Evolutionary conservation across 768 basidiomycete species (phyloP).

Genomic region (Daedaleopsis sinensis): DNA sequence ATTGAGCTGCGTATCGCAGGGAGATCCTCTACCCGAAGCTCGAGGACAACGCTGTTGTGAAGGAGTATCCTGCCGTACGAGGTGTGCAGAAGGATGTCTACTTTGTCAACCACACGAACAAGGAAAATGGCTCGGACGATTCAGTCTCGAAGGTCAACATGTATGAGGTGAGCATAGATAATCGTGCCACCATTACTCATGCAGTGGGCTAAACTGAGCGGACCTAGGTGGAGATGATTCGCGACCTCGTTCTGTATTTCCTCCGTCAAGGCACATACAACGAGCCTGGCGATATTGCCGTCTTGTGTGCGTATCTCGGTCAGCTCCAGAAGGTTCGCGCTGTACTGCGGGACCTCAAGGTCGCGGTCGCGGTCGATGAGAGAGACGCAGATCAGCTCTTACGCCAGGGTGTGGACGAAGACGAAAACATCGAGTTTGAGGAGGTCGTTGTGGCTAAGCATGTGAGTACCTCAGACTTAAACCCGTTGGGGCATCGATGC

Average conservation of each 20-base stretch:
- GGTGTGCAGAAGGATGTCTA: constrained; percentile 68
- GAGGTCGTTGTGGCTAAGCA: constrained; percentile 54
- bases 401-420: constrained; percentile 47
- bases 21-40: constrained; percentile 64
- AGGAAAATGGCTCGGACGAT: constrained; percentile 68
- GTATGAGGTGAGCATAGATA: constrained; percentile 77
- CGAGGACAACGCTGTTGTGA: constrained; percentile 57
- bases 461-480: too few relatives aligned
- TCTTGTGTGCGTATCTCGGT: constrained; percentile 56
- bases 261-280: constrained; percentile 53
- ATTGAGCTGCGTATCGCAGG: constrained; percentile 32
- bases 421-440: constrained; percentile 38
- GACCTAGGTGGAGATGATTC: constrained; percentile 45
- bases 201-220: too few relatives aligned
- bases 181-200: too few relatives aligned
- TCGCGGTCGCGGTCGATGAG: constrained; percentile 71
- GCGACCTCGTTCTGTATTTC: constrained; percentile 56
- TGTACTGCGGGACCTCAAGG: constrained; percentile 41
- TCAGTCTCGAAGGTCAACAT: constrained; percentile 65
- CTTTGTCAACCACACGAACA: constrained; percentile 65
- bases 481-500: too few relatives aligned
- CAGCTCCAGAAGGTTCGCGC: constrained; percentile 50
- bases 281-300: constrained; percentile 51
- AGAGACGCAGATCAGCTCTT: constrained; percentile 64
- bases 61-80: constrained; percentile 53